Evolutionary conservation across 306 rosid genomes (phyloP).

Genomic region (Malus sylvestris): DNA sequence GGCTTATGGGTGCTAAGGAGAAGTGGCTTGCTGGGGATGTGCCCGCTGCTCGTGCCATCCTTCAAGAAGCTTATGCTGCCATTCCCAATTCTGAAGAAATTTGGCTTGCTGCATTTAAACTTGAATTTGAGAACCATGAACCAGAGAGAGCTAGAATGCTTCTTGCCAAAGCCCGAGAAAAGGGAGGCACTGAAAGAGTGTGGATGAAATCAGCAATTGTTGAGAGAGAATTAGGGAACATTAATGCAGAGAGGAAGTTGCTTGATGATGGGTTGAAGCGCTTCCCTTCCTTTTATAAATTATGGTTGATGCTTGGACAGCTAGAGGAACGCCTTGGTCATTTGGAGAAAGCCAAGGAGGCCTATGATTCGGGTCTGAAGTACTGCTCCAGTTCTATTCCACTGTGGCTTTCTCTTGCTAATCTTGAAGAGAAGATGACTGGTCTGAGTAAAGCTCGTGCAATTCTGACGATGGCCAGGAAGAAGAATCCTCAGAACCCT

Average conservation of each 20-base stretch:
- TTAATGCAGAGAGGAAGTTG: conserved; percentile 67
- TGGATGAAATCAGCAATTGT: conserved; percentile 97
- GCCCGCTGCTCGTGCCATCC: conserved; percentile 80
- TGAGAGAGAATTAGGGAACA: conserved; percentile 78
- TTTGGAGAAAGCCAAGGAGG: conserved; percentile 67
- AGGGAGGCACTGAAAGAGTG: conserved; percentile 87
- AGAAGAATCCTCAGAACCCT: conserved; percentile 85
- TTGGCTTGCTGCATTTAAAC: conserved; percentile 94
- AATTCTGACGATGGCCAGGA: conserved; percentile 73
- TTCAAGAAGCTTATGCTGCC: conserved; percentile 89
- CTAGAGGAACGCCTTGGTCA: conserved; percentile 68
- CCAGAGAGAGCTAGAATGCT: conserved; percentile 94
- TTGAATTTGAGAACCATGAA: conserved; percentile 87
- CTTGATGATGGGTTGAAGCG: conserved; percentile 69
- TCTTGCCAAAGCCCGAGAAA: conserved; percentile 84
- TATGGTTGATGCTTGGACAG: conserved; percentile 97
- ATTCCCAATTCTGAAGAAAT: conserved; percentile 91
- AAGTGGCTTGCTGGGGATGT: conserved; percentile 98
- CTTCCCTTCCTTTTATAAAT: conserved; percentile 70
- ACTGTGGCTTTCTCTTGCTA: conserved; percentile 81
- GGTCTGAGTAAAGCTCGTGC: conserved; percentile 93
- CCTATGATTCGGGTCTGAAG: conserved; percentile 67
- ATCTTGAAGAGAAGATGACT: conserved; percentile 79
- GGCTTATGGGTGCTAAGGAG: conserved; percentile 99
- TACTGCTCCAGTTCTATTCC: conserved; percentile 62